Evolutionary conservation across 768 basidiomycete species (phyloP), one percentile per base, ranked within the genome.

Genomic region (Clitopilus passeckerianus): DNA sequence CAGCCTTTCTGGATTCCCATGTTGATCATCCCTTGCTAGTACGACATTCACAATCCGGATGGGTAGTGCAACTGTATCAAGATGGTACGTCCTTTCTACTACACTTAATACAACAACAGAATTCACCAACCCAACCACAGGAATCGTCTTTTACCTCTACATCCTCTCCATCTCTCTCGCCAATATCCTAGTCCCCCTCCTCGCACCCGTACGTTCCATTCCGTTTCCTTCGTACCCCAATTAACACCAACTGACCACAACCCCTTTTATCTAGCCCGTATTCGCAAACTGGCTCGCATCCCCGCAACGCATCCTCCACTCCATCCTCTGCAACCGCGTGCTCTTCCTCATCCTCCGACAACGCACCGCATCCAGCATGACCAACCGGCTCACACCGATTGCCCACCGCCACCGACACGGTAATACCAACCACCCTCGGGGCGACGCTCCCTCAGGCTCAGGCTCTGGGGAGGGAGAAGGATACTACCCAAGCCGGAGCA

Each of bases 211-310:
- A 60, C 64, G 73, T 55, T n/a, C 53, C 23, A 34, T 58, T 4
- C 9, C 24, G 0, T 43, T 20, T 23, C 16, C n/a, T 24, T 1
- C 23, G 14, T 23, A 43, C 3, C 1, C 9, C 20, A 55, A 27
- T 20, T 35, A 8, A 34, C 10, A 16, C 5, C 35, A 27, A 34
- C 10, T 30, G 1, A 43, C 20, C 12, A 16, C 23, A 1, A 35
- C 10, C 30, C 35, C 37, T n/a, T 53, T 33, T 37, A 5, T 20
- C 10, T 57, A 78, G 75, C 50, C 68, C 0, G 65, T 67, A 34
- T 72, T 75, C 52, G 74, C 74, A 27, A 78, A 77, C 54, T 78
- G 77, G 78, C 70, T 78, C 23, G 74, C 73, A 56, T 74, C 76
- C 14, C 75, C 75, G 5, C 77, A 79, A 62, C 74, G 77, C 34